Evolutionary conservation across 2,329 filamentous ascomycete species (phyloP), one percentile per base, ranked within the genome.

Genomic region (Pyrenophora teres): DNA sequence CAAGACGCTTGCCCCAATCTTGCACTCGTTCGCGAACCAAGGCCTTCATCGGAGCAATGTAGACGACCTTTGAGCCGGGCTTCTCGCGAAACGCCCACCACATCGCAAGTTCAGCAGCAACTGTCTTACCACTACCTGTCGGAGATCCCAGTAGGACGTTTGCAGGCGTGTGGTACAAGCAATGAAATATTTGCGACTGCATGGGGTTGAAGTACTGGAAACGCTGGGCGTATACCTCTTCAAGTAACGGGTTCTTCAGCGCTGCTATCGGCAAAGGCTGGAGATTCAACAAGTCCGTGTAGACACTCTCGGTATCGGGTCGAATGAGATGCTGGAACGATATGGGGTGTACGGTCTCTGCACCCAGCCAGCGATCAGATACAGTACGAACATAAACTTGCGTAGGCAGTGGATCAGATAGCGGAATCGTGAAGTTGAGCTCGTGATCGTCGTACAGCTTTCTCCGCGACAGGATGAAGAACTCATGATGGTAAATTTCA

Each of bases 141-240:
- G 94, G 95, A 2, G 94, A 97, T 6, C 95, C 94, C 7, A 99
- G 83, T 3, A 99, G 82, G 4, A 99, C 92, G 68, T 99, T 99
- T 39, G 90, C 88, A 6, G 89, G 76, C 0, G 94, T 97, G 70
- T 97, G 88, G 62, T 99, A 99, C 30, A 99, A 83, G 12, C 91
- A 93, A 68, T 99, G 94, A 76, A 99, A 99, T 44, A 99, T 91
- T 68, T 99, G 94, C 0, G 94, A 97, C 74, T 99, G 94, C 95
- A 99, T 97, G 0, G 94, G 94, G 69, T 99, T 99, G 81, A 99
- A 99, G 75, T 88, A 99, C 59, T 94, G 88, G 74, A 99, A 99
- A 27, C 92, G 85, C 70, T 93, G 80, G 0, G 82, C 86, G 67
- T 99, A 99, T 1, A 99, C 83, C 54, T 94, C 90, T 71, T 99